Conservation (phyloP, 75 land plant genomes). For the Larix kaempferi region DNA sequence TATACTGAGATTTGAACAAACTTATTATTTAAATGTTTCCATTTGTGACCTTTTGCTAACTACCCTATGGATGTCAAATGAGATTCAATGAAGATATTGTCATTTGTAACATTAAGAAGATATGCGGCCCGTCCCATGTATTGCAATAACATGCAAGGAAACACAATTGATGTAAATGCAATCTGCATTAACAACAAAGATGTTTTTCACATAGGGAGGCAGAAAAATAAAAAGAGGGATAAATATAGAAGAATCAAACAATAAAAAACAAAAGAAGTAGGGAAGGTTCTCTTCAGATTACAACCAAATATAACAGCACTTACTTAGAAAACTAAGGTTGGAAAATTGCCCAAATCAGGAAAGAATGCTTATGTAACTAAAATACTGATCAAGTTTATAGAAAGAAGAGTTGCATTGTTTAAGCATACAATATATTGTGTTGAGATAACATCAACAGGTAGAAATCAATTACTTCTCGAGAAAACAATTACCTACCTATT, state of each 20-base stretch:
- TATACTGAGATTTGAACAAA: no score
- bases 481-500: slow-evolving; percentile 46
- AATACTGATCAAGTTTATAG: slow-evolving; percentile 7
- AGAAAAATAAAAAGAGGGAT: neutral
- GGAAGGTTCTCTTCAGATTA: neutral
- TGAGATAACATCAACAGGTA: neutral
- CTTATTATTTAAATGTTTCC: no score
- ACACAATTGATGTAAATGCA: slow-evolving; percentile 71
- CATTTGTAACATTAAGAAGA: no score
- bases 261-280: neutral
- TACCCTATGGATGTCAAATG: no score
- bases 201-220: neutral
- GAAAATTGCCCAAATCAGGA: slow-evolving; percentile 56
- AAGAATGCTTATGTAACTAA: slow-evolving; percentile 64
- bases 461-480: neutral
- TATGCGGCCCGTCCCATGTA: slow-evolving; percentile 70
- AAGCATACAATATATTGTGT: slow-evolving; percentile 9
- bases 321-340: slow-evolving; percentile 15
- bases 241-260: no score
- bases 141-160: slow-evolving; percentile 78
- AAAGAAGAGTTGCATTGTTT: slow-evolving; percentile 4
- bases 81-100: no score
- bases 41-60: no score
- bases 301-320: neutral
- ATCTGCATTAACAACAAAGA: slow-evolving; percentile 43